Base-by-base conservation (phyloP, 1,284 basidiomycete genomes). In the Leccinum griseonigrum region DNA sequence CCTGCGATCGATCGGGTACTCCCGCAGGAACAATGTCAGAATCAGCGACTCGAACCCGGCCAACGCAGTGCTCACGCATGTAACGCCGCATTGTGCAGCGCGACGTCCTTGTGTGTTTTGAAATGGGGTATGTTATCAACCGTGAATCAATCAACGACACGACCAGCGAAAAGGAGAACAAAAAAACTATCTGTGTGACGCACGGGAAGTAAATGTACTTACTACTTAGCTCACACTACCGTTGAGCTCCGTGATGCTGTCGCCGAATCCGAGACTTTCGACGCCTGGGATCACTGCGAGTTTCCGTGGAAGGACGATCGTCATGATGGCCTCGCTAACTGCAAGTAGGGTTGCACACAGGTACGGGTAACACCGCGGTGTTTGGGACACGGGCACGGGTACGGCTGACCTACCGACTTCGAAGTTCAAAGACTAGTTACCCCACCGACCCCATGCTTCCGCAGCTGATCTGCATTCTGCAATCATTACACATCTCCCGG, bases 21-120 rank as follows among this genome's bases (percentile, higher is more conserved):
- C 76, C 32, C 83, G 78, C 38, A 91, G 66, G 68, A 88, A 85
- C 11, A 88, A 68, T 3, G 78, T 76, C 75, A 88, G 76, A 26
- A 91, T 61, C 59, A 89, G 79, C 22, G 81, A 80, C n/a, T n/a
- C n/a, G 28, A 78, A 77, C 10, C 83, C 85, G 10, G 83, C 63
- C 31, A 90, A 74, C 0, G 84, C 87, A 4, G 84, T 85, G 88
- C 79, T 74, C 88, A 94, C 0, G 89, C 90, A 62, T 89, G 81
- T 29, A 88, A 83, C 11, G 93, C 78, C 38, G 79, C 76, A 22
- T 77, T 64, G 11, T 83, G 82, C 34, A 78, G 70, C 9, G 63
- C 67, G 16, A 79, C 73, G 66, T 90, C 81, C 84, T 86, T 18
- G 18, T 46, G 1, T 46, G 65, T n/a, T 22, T 54, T 18, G n/a